Evolutionary conservation across 2,329 filamentous ascomycete genomes (phyloP), one percentile per base, ranked within the genome.

Genomic region (Triangularia setosa): DNA sequence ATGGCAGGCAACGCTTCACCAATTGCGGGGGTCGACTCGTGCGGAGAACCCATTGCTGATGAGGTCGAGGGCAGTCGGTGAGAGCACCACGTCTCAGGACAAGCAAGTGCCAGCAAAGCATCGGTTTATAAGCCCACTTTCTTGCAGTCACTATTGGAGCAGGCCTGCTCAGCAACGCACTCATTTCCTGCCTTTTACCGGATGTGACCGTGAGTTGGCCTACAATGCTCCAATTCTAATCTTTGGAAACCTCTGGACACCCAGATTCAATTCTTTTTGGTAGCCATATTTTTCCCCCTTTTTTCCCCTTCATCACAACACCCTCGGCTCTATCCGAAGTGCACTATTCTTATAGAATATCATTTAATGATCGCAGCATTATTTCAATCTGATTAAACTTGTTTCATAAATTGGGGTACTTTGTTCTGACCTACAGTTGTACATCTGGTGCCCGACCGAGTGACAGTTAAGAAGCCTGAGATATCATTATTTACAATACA

Each of bases 121-220:
- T 21, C 18, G 21, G n/a, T 53, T 28, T 44, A 58, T 58, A 58
- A 25, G 52, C 40, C 23, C 23, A 4, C 3, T 18, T 21, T 58
- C 14, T 28, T 0, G 1, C 14, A 4, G 1, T 0, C 7, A 3
- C 9, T 0, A 1, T 16, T 7, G 60, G 60, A 62, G 60, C 56
- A 54, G 60, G 60, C 52, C 60, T 24, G 27, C 60, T 58, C 60
- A 62, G 14, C 52, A 54, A 57, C 60, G 60, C 54, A 62, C 60
- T 62, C 60, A 62, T 62, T 40, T 58, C 60, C 54, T 62, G 60
- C 54, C 60, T 62, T 62, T 62, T 62, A 62, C 60, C 60, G 54
- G 60, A 62, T 62, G 55, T 63, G 61, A 63, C 61, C 55, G 56
- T 63, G 61, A 52, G 55, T 63, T 60, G 55, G 53, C 18, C 61